Evolutionary conservation across 768 basidiomycete species (phyloP), one percentile per base, ranked within the genome.

Genomic region (Amyloporia xantha): DNA sequence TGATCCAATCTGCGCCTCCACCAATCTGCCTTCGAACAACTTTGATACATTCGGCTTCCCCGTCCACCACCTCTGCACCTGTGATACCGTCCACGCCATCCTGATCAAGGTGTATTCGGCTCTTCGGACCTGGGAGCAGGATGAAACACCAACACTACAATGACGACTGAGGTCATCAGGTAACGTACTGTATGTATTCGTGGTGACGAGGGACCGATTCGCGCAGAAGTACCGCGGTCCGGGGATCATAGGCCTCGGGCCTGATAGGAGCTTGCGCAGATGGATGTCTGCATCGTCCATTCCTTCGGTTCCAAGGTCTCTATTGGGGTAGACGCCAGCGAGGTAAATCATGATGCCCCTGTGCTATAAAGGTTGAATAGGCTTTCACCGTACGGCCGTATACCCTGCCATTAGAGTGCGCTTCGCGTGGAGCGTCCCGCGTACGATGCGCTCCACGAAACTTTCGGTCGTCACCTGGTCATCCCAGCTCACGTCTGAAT

Each of bases 301-400:
- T 1, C 80, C 82, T 60, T 84, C 82, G 1, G 81, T 83, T n/a
- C 82, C 82, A 4, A 84, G 68, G 56, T 84, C 82, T 27, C 81
- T 81, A 57, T 38, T 15, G n/a, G 37, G n/a, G n/a, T n/a, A n/a
- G n/a, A n/a, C n/a, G n/a, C n/a, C n/a, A n/a, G n/a, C n/a, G n/a
- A n/a, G n/a, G 4, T n/a, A n/a, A n/a, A n/a, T n/a, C n/a, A n/a
- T n/a, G n/a, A n/a, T n/a, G n/a, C n/a, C n/a, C n/a, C n/a, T n/a
- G n/a, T n/a, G n/a, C n/a, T n/a, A n/a, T n/a, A n/a, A n/a, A n/a
- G n/a, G n/a, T n/a, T n/a, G n/a, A n/a, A n/a, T n/a, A n/a, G n/a
- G n/a, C n/a, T n/a, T 48, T 25, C 19, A 80, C 82, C 79, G 68
- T 11, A 82, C 80, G 7, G 77, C 70, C 0, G 83, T 83, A 59